Base-by-base conservation (phyloP, 108 stramenopile genomes). In the Nitzschia putrida region DNA sequence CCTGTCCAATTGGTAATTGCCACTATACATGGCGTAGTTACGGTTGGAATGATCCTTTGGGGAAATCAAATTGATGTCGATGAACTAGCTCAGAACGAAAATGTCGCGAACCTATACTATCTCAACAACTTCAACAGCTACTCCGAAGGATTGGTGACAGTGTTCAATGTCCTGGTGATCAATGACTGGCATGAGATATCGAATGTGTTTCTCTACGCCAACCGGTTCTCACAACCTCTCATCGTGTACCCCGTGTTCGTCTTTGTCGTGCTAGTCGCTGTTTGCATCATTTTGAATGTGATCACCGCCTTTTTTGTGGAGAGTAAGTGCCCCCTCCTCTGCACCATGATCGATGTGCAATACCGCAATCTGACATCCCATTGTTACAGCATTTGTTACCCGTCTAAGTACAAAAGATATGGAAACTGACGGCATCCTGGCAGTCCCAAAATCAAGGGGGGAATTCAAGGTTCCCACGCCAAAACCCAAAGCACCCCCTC, bases 61-160 rank as follows among this genome's bases (percentile, higher is more conserved):
- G 82, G 80, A 14, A 82, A 82, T 11, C 60, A 57, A 22, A 52
- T 86, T 23, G 67, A 73, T 34, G 60, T 74, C 8, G 80, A 80
- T 10, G 52, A 54, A 41, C 41, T 68, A 25, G 29, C 61, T 0
- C 16, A 56, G 21, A 58, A 74, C 44, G 57, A 66, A 23, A 40
- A 71, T 22, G 20, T 85, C 22, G 40, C 69, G 39, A 64, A 76
- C 18, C 61, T 73, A 8, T 86, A 81, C 69, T 76, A 81, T 57
- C 74, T 83, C n/a, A 86, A 86, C 61, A 86, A 86, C 39, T 86
- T 86, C 82, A 86, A 86, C 53, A 50, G 53, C 23, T 86, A 86
- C 71, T 12, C 20, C 5, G 66, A 71, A 23, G 85, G 85, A 14
- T 41, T 83, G 34, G 68, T 83, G 16, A 81, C 85, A 14, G 72